Conservation (phyloP, 140 eudicot species). For the Anethum foeniculum region DNA sequence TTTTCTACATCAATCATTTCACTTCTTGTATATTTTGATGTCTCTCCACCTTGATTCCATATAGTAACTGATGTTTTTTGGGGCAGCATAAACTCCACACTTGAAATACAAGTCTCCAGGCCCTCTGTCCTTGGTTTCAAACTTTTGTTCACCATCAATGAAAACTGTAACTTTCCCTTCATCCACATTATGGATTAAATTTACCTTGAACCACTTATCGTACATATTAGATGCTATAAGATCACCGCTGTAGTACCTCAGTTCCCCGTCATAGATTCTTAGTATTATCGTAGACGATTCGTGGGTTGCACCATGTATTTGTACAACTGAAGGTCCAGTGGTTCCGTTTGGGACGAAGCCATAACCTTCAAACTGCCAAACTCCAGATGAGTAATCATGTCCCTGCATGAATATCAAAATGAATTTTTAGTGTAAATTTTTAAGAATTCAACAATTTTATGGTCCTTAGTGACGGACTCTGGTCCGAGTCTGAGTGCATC, state of each 20-base stretch:
- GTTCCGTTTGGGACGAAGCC: constrained; percentile 43
- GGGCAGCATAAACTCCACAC: constrained; percentile 61
- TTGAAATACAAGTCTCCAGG: constrained; percentile 55
- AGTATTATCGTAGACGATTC: constrained; percentile 25
- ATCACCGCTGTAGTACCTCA: constrained; percentile 30
- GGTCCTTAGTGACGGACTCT: neutral
- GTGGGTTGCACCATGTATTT: constrained; percentile 36
- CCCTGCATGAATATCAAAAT: constrained; percentile 13
- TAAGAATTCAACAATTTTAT: too few relatives aligned
- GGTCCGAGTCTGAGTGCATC: neutral
- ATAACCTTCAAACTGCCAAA: constrained; percentile 41
- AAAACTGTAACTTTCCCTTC: constrained; percentile 28
- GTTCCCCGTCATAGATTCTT: constrained; percentile 32
- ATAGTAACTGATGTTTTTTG: constrained; percentile 29
- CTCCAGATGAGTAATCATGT: constrained; percentile 37
- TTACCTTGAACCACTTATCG: constrained; percentile 34
- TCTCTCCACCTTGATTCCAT: constrained; percentile 66
- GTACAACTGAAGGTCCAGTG: constrained; percentile 34
- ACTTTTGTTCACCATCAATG: constrained; percentile 22
- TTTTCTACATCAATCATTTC: neutral
- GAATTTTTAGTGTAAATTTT: neutral
- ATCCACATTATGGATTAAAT: constrained; percentile 33
- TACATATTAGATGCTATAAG: constrained; percentile 21
- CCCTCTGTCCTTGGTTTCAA: constrained; percentile 34
- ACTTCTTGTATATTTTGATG: constrained; percentile 44